Evolutionary conservation across 192 early-diverging fungal species (phyloP).

Genomic region (Phycomyces blakesleeanus): DNA sequence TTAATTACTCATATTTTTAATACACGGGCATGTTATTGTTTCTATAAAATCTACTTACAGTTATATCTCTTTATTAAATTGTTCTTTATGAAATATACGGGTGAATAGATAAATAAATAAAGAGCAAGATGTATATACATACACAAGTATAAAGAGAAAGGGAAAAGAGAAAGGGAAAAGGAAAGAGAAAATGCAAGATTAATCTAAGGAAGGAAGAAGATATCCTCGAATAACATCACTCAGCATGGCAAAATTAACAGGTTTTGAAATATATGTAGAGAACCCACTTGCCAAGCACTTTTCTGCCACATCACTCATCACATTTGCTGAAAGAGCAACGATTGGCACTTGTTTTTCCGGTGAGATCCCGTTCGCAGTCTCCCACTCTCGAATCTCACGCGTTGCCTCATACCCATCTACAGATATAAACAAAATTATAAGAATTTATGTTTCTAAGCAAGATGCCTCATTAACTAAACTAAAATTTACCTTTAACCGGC

Average conservation of each 20-base stretch:
- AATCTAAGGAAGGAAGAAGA: conserved; percentile 7
- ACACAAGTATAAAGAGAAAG: neutral
- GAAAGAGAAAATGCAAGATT: neutral
- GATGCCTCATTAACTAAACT: too few species aligned
- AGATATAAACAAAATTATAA: neutral
- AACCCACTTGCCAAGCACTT: conserved; percentile 47
- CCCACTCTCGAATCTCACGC: conserved; percentile 48
- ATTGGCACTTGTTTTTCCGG: conserved; percentile 45
- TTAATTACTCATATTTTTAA: too few species aligned
- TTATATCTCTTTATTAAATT: too few species aligned
- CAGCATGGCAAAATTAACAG: conserved; percentile 46
- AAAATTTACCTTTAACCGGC: conserved; percentile 56
- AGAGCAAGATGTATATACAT: neutral
- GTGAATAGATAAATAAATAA: neutral
- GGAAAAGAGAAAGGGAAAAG: too few species aligned
- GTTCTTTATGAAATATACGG: neutral
- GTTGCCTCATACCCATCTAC: conserved; percentile 55
- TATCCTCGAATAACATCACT: conserved; percentile 45
- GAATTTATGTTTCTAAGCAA: neutral
- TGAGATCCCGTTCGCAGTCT: conserved; percentile 28
- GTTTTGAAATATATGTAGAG: conserved; percentile 53
- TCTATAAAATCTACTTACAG: too few species aligned
- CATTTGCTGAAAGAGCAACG: conserved; percentile 54
- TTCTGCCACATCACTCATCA: conserved; percentile 51
- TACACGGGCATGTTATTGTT: too few species aligned